Conservation (phyloP, 2,329 filamentous ascomycete species). For the Cladosporium sp. region DNA sequence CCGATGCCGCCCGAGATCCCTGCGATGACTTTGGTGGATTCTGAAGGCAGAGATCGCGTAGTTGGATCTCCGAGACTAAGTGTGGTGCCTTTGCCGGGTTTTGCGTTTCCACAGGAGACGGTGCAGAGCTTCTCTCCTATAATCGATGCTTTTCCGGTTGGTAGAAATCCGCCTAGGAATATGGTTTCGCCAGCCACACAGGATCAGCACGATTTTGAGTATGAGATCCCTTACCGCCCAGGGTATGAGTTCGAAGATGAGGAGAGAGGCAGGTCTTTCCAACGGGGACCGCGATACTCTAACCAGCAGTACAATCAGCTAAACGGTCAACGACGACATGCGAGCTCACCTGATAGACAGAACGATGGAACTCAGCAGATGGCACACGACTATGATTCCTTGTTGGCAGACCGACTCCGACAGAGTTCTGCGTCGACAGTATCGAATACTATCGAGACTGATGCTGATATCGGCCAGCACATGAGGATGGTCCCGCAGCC, state of each 20-base stretch:
- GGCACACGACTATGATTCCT: constrained; percentile 22
- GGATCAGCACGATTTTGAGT: neutral
- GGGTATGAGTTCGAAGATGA: too few species aligned
- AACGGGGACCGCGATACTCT: neutral
- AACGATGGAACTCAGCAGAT: constrained; percentile 12
- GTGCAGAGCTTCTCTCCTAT: neutral
- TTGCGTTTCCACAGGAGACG: neutral
- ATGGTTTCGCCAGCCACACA: constrained; percentile 9
- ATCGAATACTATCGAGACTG: constrained; percentile 13
- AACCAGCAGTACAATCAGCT: neutral
- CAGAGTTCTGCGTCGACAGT: constrained; percentile 13
- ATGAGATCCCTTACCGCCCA: too few species aligned
- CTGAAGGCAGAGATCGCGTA: constrained; percentile 6
- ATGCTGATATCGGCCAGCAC: constrained; percentile 20
- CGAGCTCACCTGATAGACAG: neutral
- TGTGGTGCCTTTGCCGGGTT: constrained; percentile 5
- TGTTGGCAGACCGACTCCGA: constrained; percentile 20
- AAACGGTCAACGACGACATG: neutral
- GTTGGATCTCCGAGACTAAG: constrained; percentile 4
- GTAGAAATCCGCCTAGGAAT: constrained; percentile 6
- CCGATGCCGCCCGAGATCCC: neutral
- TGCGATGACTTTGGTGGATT: constrained; percentile 9
- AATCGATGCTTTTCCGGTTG: constrained; percentile 11
- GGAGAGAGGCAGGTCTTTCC: constrained; percentile 6
- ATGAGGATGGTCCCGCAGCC: constrained; percentile 30